These are phyloP conservation scores for Pisolithus albus DNA, from an alignment of 768 basidiomycete genomes.

Conservation along the genomic window DNA sequence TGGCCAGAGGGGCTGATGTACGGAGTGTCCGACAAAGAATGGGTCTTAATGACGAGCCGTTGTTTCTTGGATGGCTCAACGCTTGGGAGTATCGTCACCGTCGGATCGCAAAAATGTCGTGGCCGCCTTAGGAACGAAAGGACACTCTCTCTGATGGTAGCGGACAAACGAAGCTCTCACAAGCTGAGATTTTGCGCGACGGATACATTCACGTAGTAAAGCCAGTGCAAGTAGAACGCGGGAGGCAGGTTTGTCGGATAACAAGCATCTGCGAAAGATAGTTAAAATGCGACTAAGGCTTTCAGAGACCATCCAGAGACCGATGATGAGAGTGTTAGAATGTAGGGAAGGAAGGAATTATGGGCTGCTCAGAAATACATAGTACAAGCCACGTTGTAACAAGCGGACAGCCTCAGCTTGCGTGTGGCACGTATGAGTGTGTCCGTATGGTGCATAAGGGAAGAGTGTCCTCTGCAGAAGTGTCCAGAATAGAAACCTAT, in stretches of 20 bases:
- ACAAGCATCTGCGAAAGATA: not conserved
- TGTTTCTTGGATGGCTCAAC: constrained; percentile 2
- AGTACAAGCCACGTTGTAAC: constrained; percentile 1
- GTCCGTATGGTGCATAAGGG: constrained; percentile 1
- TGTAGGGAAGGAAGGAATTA: not conserved
- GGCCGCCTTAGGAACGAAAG: not conserved
- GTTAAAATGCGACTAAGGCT: not conserved
- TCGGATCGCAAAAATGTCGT: not conserved
- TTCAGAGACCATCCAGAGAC: constrained; percentile 1
- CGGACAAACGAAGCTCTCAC: not conserved
- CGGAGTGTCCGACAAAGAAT: constrained; percentile 1
- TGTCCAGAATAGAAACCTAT: not conserved
- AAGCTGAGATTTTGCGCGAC: not conserved
- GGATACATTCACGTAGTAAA: constrained; percentile 1
- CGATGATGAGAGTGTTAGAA: not conserved
- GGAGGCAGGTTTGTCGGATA: not conserved
- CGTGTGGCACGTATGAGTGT: not conserved
- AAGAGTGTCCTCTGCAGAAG: constrained; percentile 1
- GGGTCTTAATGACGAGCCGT: constrained; percentile 2
- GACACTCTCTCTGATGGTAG: not conserved
- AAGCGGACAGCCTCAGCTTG: constrained; percentile 4
- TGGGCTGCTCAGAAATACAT: not conserved
- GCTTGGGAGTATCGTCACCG: constrained; percentile 1
- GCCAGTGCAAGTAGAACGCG: constrained; percentile 2
- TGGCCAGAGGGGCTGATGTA: constrained; percentile 6